These are phyloP conservation scores for Auriscalpium orientale DNA, from an alignment of 768 basidiomycete genomes.

Conservation along the genomic window DNA sequence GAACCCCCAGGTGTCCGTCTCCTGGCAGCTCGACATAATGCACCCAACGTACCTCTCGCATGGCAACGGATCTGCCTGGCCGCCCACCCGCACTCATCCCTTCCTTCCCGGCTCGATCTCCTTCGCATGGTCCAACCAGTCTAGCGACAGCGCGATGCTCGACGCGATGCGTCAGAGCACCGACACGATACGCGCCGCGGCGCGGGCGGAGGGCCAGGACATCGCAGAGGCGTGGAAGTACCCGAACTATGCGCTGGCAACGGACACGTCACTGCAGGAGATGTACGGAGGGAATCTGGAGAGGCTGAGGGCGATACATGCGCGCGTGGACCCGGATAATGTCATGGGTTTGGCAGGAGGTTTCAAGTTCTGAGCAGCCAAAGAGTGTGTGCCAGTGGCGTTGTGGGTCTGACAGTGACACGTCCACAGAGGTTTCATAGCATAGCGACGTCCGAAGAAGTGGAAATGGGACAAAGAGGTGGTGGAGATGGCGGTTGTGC, in stretches of 20 bases:
- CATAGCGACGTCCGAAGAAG: background rate
- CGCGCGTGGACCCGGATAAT: slow-evolving; percentile 6
- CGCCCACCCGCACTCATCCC: slow-evolving; percentile 3
- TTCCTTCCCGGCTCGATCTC: background rate
- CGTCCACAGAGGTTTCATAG: slow-evolving; percentile 5
- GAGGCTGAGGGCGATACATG: background rate
- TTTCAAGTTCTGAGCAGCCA: slow-evolving; percentile 9
- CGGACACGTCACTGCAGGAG: slow-evolving; percentile 3
- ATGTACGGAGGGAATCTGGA: slow-evolving; percentile 9
- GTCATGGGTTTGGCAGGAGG: slow-evolving; percentile 16
- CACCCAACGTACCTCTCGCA: background rate
- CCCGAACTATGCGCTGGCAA: slow-evolving; percentile 6
- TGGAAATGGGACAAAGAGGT: background rate
- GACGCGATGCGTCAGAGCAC: background rate
- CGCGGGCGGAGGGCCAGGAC: slow-evolving; percentile 9
- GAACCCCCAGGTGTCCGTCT: background rate
- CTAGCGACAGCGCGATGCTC: background rate
- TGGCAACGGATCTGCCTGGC: slow-evolving; percentile 5
- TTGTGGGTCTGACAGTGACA: background rate
- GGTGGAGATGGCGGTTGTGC: slow-evolving; percentile 4
- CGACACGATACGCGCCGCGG: background rate
- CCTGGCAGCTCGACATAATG: background rate
- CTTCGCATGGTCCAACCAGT: background rate
- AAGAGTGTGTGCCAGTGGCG: background rate
- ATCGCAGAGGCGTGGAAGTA: background rate